Conservation (phyloP, 495 filamentous ascomycete genomes). For the Daldinia bambusicola region DNA sequence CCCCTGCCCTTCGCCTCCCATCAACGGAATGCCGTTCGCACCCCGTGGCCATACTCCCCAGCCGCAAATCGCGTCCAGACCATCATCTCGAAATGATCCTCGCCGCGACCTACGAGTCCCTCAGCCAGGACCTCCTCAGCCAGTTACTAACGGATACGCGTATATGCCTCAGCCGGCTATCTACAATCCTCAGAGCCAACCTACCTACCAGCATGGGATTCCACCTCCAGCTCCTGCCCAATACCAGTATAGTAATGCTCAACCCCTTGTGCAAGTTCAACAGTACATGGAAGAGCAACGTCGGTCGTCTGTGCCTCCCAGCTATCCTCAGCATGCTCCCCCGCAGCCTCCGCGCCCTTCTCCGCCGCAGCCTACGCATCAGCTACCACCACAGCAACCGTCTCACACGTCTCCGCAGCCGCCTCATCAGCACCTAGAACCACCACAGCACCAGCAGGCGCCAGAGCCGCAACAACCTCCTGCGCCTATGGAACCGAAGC, state of each 20-base stretch:
- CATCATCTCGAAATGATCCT: slow-evolving; percentile 81
- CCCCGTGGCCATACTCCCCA: slow-evolving; percentile 83
- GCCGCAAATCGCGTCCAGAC: slow-evolving; percentile 78
- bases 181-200: slow-evolving; percentile 76
- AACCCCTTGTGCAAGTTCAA: slow-evolving; percentile 61
- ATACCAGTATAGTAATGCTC: slow-evolving; percentile 52
- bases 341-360: slow-evolving; percentile 46
- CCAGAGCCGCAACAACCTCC: slow-evolving; percentile 51
- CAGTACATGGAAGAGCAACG: slow-evolving; percentile 75
- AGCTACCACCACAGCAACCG: slow-evolving; percentile 61
- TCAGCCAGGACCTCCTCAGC: slow-evolving; percentile 63
- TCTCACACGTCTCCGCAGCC: slow-evolving; percentile 57
- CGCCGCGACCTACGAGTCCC: slow-evolving; percentile 77
- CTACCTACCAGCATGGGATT: slow-evolving; percentile 56
- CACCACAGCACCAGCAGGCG: slow-evolving; percentile 49
- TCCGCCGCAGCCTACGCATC: slow-evolving; percentile 55
- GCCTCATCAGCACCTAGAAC: slow-evolving; percentile 54
- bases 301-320: slow-evolving; percentile 68
- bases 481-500: slow-evolving; percentile 57
- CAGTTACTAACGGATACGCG: slow-evolving; percentile 77
- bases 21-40: slow-evolving; percentile 78
- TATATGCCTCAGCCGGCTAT: slow-evolving; percentile 89
- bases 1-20: slow-evolving; percentile 89
- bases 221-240: slow-evolving; percentile 67
- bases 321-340: slow-evolving; percentile 60